Conservation (phyloP, 805 yeast species). For the Groenewaldozyma tartarivorans region DNA sequence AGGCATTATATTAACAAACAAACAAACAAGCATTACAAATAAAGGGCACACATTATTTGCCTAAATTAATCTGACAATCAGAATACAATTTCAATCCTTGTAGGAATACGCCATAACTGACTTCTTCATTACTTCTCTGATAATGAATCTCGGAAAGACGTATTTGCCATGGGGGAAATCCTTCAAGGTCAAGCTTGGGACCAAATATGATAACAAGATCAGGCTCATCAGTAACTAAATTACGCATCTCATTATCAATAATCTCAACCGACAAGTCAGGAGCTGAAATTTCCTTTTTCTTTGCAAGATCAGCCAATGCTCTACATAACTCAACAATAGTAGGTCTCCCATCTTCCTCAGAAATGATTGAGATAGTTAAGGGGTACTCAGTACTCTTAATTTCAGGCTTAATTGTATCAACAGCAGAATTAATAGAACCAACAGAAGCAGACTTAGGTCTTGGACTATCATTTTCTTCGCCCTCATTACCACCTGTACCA, state of each 20-base stretch:
- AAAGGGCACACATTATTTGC: too few relatives aligned
- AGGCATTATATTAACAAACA: too few relatives aligned
- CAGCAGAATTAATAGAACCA: constrained; percentile 5
- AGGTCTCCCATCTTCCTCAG: constrained; percentile 77
- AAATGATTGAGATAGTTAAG: constrained; percentile 56
- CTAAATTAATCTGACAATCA: constrained; percentile 78
- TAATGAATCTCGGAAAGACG: constrained; percentile 84
- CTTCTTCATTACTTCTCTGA: constrained; percentile 76
- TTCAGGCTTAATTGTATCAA: not conserved
- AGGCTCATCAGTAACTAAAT: constrained; percentile 84
- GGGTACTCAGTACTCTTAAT: constrained; percentile 12
- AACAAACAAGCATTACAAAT: too few relatives aligned
- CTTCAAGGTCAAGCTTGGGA: constrained; percentile 82
- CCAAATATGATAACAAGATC: constrained; percentile 78
- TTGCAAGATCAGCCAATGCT: constrained; percentile 71
- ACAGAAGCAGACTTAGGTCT: not conserved
- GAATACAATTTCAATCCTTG: constrained; percentile 42
- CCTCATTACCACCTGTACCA: constrained; percentile 2
- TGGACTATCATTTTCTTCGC: constrained; percentile 1
- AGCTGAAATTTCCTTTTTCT: constrained; percentile 47
- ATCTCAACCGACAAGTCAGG: constrained; percentile 65
- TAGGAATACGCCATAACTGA: constrained; percentile 72
- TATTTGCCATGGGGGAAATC: constrained; percentile 97
- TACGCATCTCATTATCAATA: constrained; percentile 46
- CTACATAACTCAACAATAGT: constrained; percentile 81